Percentiles rank a stretch among this genome's conserved stretches.
Evolutionary conservation across 148 eudicot genomes (phyloP).

Genomic region (Oxyria digyna): DNA sequence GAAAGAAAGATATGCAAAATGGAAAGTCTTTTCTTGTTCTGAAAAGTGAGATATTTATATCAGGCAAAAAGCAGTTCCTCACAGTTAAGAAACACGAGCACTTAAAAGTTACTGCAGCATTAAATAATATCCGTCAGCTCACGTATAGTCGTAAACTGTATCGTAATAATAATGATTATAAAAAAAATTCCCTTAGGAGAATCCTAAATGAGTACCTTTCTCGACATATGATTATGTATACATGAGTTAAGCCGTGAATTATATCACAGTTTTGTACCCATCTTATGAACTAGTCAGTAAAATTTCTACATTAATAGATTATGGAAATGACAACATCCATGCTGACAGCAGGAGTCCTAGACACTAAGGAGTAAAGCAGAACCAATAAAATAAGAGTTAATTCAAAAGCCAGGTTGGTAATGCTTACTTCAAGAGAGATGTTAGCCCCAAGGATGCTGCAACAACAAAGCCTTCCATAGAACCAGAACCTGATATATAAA

Average conservation of each 20-base stretch:
- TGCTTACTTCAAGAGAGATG: slow-evolving; percentile 67
- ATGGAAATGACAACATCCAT: neutral
- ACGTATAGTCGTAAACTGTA: no score
- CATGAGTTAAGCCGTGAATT: neutral
- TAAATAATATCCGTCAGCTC: no score
- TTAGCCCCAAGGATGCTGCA: slow-evolving; percentile 64
- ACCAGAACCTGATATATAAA: slow-evolving; percentile 37
- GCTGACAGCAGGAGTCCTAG: neutral
- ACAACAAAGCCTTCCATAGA: slow-evolving; percentile 52
- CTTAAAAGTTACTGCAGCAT: neutral
- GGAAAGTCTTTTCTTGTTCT: neutral
- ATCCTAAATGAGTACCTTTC: no score
- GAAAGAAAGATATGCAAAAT: neutral
- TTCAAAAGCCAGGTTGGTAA: slow-evolving; percentile 1
- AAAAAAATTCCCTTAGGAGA: no score
- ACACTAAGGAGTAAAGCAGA: neutral
- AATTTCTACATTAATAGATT: no score
- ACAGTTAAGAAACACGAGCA: neutral
- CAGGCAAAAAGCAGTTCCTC: neutral
- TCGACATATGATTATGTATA: neutral
- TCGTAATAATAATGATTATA: no score
- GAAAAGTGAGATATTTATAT: neutral
- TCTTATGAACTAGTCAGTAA: neutral
- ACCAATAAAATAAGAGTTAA: neutral
- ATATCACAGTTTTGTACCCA: neutral